phyloP scores from a whole-genome alignment of 2,329 filamentous ascomycete genomes.

The Penicillium polonicum region DNA sequence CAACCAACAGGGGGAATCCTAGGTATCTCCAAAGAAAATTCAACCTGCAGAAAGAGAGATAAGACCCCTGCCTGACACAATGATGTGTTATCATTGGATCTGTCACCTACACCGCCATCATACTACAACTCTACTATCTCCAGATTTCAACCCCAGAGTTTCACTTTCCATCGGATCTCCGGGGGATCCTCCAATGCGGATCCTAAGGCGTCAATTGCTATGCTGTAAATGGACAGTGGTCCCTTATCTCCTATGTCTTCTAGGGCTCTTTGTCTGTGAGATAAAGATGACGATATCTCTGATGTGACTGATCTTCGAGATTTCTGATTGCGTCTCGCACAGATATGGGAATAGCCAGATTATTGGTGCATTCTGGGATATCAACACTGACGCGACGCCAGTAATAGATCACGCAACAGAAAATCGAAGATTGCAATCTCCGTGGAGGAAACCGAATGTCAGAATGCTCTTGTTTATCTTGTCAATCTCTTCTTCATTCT shows the following conservation, averaged over 20 bases:
- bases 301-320: conserved; percentile 5
- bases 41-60: conserved; percentile 1
- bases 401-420: neutral
- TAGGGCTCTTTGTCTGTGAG: neutral
- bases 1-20: conserved; percentile 4
- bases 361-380: conserved; percentile 1
- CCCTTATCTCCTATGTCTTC: conserved; percentile 3
- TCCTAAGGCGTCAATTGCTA: neutral
- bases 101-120: conserved; percentile 10
- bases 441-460: neutral
- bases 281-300: neutral
- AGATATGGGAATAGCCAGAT: neutral
- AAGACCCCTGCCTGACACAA: conserved; percentile 1
- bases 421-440: neutral
- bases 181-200: conserved; percentile 16
- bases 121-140: conserved; percentile 19
- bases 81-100: conserved; percentile 1
- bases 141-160: conserved; percentile 24
- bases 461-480: neutral
- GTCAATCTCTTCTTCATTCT: neutral
- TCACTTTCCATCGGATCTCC: conserved; percentile 10
- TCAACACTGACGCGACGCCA: neutral
- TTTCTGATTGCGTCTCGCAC: neutral
- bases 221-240: neutral
- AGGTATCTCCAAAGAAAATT: conserved; percentile 1